These are phyloP conservation scores for Nakazawaea wickerhamii DNA, from an alignment of 805 yeast species.

Conservation along the genomic window DNA sequence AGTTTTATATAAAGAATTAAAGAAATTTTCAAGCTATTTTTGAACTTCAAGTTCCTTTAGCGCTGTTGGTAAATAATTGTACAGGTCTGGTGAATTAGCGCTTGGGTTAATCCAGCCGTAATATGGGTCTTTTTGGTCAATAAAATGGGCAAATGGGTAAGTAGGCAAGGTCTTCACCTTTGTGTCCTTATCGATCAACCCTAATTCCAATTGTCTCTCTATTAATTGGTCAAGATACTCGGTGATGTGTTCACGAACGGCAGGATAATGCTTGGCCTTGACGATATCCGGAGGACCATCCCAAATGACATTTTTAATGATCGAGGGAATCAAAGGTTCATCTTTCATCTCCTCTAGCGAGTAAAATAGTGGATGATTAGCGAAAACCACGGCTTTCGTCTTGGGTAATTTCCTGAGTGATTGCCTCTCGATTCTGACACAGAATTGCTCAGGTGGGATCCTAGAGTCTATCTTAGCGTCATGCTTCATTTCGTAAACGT, in stretches of 20 bases:
- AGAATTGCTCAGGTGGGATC: constrained; percentile 46
- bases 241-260: constrained; percentile 51
- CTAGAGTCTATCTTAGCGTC: constrained; percentile 42
- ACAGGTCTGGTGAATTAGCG: not conserved
- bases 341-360: constrained; percentile 77
- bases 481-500: constrained; percentile 43
- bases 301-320: constrained; percentile 52
- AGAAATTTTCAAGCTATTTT: not conserved
- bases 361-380: constrained; percentile 72
- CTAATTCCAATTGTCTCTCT: constrained; percentile 50
- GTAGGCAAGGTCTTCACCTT: constrained; percentile 54
- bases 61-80: constrained; percentile 1
- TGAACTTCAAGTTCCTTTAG: not conserved
- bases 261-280: constrained; percentile 55
- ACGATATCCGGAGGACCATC: constrained; percentile 64
- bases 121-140: constrained; percentile 28
- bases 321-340: constrained; percentile 68
- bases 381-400: constrained; percentile 59
- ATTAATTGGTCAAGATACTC: constrained; percentile 54
- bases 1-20: too few species aligned
- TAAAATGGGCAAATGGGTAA: constrained; percentile 59
- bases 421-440: constrained; percentile 68
- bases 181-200: constrained; percentile 47
- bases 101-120: constrained; percentile 37
- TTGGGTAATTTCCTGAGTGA: constrained; percentile 63